Conservation (phyloP, 176 grass and related monocot genomes). For the Aegilops umbellulata region DNA sequence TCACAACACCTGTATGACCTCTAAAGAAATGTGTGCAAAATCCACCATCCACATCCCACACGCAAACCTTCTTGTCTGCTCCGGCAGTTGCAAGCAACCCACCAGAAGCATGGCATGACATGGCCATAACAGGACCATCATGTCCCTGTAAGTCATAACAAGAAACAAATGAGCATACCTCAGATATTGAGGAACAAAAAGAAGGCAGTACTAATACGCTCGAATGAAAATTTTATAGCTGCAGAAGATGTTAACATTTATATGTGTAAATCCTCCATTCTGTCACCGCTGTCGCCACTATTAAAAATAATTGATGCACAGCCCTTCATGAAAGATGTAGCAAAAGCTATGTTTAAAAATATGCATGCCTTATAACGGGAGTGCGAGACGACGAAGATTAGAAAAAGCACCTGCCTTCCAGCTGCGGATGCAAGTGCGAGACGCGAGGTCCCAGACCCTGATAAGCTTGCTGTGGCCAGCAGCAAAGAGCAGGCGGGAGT, state of each 20-base stretch:
- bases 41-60: slow-evolving; percentile 96
- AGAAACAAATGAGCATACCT: slow-evolving; percentile 16
- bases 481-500: slow-evolving; percentile 67
- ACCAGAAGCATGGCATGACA: slow-evolving; percentile 92
- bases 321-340: not conserved
- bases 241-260: not conserved
- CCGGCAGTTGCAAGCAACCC: slow-evolving; percentile 93
- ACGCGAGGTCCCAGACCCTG: slow-evolving; percentile 80
- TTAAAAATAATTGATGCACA: not conserved
- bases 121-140: slow-evolving; percentile 91
- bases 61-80: slow-evolving; percentile 83
- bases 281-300: not conserved
- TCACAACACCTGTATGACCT: slow-evolving; percentile 85
- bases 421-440: slow-evolving; percentile 73
- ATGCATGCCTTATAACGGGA: not conserved
- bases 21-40: slow-evolving; percentile 98
- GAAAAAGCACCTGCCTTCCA: slow-evolving; percentile 86
- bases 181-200: not conserved
- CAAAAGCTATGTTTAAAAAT: not conserved
- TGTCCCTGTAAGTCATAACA: slow-evolving; percentile 66
- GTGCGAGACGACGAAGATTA: not conserved
- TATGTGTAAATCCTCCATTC: not conserved
- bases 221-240: not conserved
- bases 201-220: not conserved
- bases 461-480: slow-evolving; percentile 76